Conservation (phyloP, 1,284 basidiomycete species). For the Ustilago lituana region DNA sequence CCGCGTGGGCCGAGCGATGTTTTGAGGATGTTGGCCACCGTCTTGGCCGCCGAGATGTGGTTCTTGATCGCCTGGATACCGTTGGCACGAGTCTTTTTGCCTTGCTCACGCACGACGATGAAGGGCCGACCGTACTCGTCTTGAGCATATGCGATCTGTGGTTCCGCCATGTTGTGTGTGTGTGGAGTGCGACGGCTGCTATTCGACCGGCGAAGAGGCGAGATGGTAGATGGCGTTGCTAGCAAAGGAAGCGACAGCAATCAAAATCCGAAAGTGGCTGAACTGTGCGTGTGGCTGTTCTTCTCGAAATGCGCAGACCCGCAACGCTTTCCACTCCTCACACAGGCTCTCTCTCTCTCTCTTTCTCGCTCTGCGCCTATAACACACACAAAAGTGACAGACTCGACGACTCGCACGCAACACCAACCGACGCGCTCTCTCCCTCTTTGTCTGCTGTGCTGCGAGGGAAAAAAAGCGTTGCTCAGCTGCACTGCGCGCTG, state of each 20-base stretch:
- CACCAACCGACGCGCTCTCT: no score
- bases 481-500: conserved; percentile 12
- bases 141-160: conserved; percentile 65
- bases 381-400: conserved; percentile 34
- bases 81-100: conserved; percentile 91
- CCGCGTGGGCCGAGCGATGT: conserved; percentile 95
- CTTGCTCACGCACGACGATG: conserved; percentile 95
- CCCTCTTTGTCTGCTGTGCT: no score
- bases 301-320: conserved; percentile 12
- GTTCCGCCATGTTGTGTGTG: conserved; percentile 56
- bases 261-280: no score
- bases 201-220: conserved; percentile 6
- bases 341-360: conserved; percentile 15
- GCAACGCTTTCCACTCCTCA: no score
- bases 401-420: no score
- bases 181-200: conserved; percentile 2
- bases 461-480: conserved; percentile 12
- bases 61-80: conserved; percentile 93
- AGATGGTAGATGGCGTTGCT: no score
- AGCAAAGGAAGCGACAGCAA: no score
- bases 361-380: no score
- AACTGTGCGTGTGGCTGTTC: conserved; percentile 13
- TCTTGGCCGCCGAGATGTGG: conserved; percentile 78
- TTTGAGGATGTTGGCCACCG: conserved; percentile 92
- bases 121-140: conserved; percentile 91